Percentiles rank a stretch among this genome's conserved stretches.
Conservation (phyloP, 164 flowering plant genomes). For the Echeveria elegans region DNA sequence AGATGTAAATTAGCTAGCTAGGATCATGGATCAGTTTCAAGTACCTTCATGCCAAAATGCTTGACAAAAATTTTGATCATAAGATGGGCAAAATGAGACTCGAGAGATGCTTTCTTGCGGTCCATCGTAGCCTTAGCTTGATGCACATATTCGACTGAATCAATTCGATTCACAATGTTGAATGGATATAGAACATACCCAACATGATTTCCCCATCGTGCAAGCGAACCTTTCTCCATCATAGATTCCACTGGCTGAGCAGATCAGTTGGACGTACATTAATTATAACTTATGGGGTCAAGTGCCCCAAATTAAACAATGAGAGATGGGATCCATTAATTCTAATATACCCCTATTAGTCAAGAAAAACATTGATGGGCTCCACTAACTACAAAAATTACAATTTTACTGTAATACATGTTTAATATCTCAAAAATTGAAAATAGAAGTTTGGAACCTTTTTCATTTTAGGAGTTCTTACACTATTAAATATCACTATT, state of each 20-base stretch:
- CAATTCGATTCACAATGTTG: neutral
- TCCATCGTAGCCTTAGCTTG: conserved; percentile 8
- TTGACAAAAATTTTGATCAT: neutral
- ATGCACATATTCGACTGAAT: conserved; percentile 11
- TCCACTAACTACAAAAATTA: too few relatives aligned
- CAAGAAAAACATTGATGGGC: neutral
- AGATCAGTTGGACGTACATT: neutral
- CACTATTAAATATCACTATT: too few relatives aligned
- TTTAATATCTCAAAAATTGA: too few relatives aligned
- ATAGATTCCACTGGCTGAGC: conserved; percentile 5
- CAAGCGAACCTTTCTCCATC: conserved; percentile 15
- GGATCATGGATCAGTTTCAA: too few relatives aligned
- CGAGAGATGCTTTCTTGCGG: conserved; percentile 12
- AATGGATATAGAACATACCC: conserved; percentile 12
- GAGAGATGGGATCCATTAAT: neutral
- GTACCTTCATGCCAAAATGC: neutral
- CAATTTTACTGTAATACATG: too few relatives aligned
- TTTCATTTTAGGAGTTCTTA: too few relatives aligned
- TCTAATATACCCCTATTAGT: neutral
- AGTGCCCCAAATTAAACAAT: too few relatives aligned
- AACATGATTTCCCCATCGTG: conserved; percentile 10
- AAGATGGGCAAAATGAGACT: neutral
- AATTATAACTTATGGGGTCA: too few relatives aligned
- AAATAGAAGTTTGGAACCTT: too few relatives aligned
- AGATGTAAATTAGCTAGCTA: neutral